phyloP scores from a whole-genome alignment of 495 filamentous ascomycete genomes.

The Cladorrhinum samala region DNA sequence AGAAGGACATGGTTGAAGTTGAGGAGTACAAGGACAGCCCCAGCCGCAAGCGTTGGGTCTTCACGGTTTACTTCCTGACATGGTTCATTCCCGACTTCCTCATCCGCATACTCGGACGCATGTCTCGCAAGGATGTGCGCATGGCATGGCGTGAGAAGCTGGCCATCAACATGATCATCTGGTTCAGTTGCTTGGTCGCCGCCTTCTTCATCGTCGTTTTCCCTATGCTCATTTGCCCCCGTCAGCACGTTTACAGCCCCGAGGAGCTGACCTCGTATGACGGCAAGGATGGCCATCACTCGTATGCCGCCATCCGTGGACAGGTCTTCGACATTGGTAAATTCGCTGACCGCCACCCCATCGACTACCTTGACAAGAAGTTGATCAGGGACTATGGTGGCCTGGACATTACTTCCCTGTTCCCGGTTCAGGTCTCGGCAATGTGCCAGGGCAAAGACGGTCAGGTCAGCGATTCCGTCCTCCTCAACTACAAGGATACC shows the following conservation, averaged over 20 bases:
- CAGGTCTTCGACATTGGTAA: constrained; percentile 76
- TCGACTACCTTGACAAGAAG: constrained; percentile 53
- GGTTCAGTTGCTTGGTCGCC: constrained; percentile 72
- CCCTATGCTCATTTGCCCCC: constrained; percentile 84
- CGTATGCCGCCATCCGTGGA: constrained; percentile 79
- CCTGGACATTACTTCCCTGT: constrained; percentile 75
- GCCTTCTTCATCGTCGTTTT: constrained; percentile 88
- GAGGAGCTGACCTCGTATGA: constrained; percentile 67
- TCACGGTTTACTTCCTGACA: constrained; percentile 78
- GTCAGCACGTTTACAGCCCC: constrained; percentile 77
- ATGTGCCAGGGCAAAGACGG: constrained; percentile 75
- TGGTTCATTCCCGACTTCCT: constrained; percentile 82
- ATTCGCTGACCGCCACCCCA: constrained; percentile 69
- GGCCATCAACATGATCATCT: constrained; percentile 97
- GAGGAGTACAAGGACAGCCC: constrained; percentile 71
- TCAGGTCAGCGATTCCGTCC: constrained; percentile 56
- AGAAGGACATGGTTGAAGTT: constrained; percentile 83
- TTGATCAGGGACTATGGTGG: constrained; percentile 75
- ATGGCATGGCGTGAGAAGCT: constrained; percentile 95
- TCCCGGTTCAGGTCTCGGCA: constrained; percentile 91
- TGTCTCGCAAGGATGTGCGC: constrained; percentile 90
- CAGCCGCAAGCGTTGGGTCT: constrained; percentile 88
- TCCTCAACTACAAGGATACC: constrained; percentile 69
- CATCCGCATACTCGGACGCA: constrained; percentile 71
- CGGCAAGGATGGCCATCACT: constrained; percentile 57